phyloP scores from a whole-genome alignment of 2,329 filamentous ascomycete species.

The Paraconiothyrium brasiliense region DNA sequence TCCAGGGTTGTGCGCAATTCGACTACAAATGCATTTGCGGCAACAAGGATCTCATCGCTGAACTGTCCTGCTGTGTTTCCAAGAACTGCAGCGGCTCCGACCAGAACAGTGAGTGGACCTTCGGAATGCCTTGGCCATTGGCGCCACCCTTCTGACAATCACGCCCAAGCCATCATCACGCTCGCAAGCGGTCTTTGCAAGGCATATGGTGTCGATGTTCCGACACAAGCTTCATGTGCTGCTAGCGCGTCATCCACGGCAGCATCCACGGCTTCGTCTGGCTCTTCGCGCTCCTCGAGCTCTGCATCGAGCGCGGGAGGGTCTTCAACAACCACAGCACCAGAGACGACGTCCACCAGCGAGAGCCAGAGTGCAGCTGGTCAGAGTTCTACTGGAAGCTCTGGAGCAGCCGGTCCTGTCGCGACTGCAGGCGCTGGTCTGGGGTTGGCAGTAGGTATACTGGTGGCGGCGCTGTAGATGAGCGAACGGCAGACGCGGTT shows the following conservation, averaged over 20 bases:
- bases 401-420: slow-evolving; percentile 34
- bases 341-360: slow-evolving; percentile 9
- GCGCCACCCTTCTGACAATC: slow-evolving; percentile 13
- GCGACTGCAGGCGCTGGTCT: slow-evolving; percentile 34
- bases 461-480: slow-evolving; percentile 39
- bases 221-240: slow-evolving; percentile 51
- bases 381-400: slow-evolving; percentile 17
- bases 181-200: slow-evolving; percentile 55
- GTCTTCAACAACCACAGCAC: slow-evolving; percentile 8
- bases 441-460: slow-evolving; percentile 36
- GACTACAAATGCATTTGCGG: slow-evolving; percentile 56
- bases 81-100: slow-evolving; percentile 44
- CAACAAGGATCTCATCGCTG: slow-evolving; percentile 46
- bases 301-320: slow-evolving; percentile 7
- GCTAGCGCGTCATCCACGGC: slow-evolving; percentile 25
- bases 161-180: slow-evolving; percentile 49
- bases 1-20: slow-evolving; percentile 49
- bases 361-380: slow-evolving; percentile 3
- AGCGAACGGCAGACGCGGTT: neutral
- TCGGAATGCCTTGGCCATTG: neutral
- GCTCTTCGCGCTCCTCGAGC: slow-evolving; percentile 11
- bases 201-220: slow-evolving; percentile 50
- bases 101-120: slow-evolving; percentile 40
- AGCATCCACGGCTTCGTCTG: slow-evolving; percentile 19
- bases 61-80: slow-evolving; percentile 55